Base-by-base conservation (phyloP, 176 grass and related monocot genomes). In the Avena insularis region DNA sequence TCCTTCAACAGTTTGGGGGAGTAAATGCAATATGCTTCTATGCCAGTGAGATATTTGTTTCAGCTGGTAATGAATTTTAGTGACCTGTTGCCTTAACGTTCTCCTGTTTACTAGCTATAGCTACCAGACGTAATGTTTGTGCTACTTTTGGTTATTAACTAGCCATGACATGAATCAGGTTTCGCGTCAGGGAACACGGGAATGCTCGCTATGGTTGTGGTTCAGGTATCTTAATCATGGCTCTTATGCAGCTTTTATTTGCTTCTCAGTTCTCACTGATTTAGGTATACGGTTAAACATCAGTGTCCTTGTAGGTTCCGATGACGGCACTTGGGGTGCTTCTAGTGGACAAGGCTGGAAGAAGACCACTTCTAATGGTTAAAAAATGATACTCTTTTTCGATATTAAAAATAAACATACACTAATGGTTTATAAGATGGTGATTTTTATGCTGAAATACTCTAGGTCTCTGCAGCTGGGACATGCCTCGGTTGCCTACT, bases 41-140 rank as follows among this genome's bases (percentile, higher is more conserved):
- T 47, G 95, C 92, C 19, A 97, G 91, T 82, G 91, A 97, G 83
- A 97, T 97, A 89, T 97, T 97, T 88, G 89, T 95, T 53, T 97
- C 95, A 19, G 95, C 95, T 16, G 95, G 95, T 97, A 90, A 89
- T 83, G 47, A 58, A 48, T 51, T 17, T 38, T 80, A 46, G 71
- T 21, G 12, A 45, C 21, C 40, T 21, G 83, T 48, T 85, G 12
- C n/a, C 31, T 43, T 43, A 33, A 35, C 56, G 0, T 43, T 63
- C 11, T 51, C 65, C 4, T 58, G 40, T 43, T n/a, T 57, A 12
- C 43, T 15, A 9, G 29, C 29, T 72, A 38, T 74, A 20, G 9
- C 25, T 33, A 23, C 57, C 3, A 31, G 2, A 84, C 71, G 60
- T 7, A 79, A 60, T 4, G 9, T 53, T 73, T 19, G 5, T 50